Base-by-base conservation (phyloP, 2,329 filamentous ascomycete genomes). In the Juglanconis oblonga region DNA sequence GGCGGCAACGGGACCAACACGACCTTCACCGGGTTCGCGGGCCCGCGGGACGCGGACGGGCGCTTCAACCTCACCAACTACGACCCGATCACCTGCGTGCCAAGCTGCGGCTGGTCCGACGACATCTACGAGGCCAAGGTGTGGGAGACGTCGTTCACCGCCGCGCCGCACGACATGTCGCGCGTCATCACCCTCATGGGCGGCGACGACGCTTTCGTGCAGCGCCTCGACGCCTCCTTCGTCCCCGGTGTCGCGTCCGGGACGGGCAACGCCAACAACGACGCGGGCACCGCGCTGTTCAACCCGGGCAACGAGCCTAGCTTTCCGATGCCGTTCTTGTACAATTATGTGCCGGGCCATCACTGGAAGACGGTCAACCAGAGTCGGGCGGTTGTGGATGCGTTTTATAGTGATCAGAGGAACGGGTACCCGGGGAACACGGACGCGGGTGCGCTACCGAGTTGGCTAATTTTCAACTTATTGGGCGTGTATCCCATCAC, bases 391-490 rank as follows among this genome's bases (percentile, higher is more conserved):
- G 70, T 77, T 5, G 73, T 76, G 0, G 74, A 76, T 29, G 67
- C 73, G 45, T 78, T 76, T 62, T 79, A 77, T 65, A 72, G 70
- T 60, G 73, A 74, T 52, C 66, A 64, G 0, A 69, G 68, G 0
- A 71, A 73, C 36, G 77, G 78, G 0, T 74, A 79, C 1, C 77
- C 77, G 0, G 78, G 77, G 0, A 80, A 80, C 55, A 77, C 72
- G 8, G 77, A 79, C 64, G 76, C 74, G 1, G 77, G 79, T 0
- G 79, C 79, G 1, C 67, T 82, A 64, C 78, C 80, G 48, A 78
- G 76, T 49, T 82, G 79, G 80, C 68, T 81, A 3, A 64, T 82
- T 0, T 82, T 77, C 75, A 75, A 80, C 59, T 76, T 82, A 68
- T 64, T 82, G 0, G 79, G 80, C 0, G 63, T 81, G 9, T 81